Evolutionary conservation across 768 basidiomycete genomes (phyloP), one percentile per base, ranked within the genome.

Genomic region (Leccinum barrowsii): DNA sequence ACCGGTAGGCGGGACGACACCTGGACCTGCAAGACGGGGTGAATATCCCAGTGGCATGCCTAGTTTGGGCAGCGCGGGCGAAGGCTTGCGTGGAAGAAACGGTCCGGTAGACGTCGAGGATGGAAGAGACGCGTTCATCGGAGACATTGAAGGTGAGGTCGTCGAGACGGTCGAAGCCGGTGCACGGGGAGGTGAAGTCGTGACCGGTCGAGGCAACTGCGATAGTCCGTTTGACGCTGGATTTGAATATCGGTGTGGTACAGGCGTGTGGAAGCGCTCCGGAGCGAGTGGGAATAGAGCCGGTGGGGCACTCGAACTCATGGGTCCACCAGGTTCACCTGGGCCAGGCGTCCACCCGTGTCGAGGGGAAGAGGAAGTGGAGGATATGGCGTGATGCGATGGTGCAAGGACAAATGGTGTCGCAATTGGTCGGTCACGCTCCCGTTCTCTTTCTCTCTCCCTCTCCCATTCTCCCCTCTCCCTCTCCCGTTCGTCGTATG

Each of bases 341-440:
- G 68, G 56, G 37, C 65, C 53, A 2, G 61, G 63, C 6, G 63
- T 56, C 65, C 78, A 81, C 7, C 73, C 73, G 63, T 79, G 80
- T 52, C 72, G 70, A 2, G 81, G 78, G 4, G 82, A 82, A 35
- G 76, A 76, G 5, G 69, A 62, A 40, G 73, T 66, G 15, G 73
- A 70, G 21, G 67, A 51, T 19, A 75, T 72, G 35, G 67, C 61
- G 28, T 72, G 71, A 54, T 80, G 24, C 30, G 79, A 76, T 5
- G 82, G 77, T 7, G 73, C 76, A 71, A 85, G 78, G 7, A 77
- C 80, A 63, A 85, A 85, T 3, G 83, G 80, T 42, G 78, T 80
- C 6, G 82, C 76, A 49, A 80, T 68, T 2, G 81, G 81, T 56
- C 84, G 75, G 54, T 85, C 84, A 37, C 78, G 76, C 15, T 80